Percentiles rank a stretch among this genome's conserved stretches.
These are phyloP conservation scores for Keithomyces neogunnii DNA, from an alignment of 2,329 filamentous ascomycete species.

Conservation along the genomic window DNA sequence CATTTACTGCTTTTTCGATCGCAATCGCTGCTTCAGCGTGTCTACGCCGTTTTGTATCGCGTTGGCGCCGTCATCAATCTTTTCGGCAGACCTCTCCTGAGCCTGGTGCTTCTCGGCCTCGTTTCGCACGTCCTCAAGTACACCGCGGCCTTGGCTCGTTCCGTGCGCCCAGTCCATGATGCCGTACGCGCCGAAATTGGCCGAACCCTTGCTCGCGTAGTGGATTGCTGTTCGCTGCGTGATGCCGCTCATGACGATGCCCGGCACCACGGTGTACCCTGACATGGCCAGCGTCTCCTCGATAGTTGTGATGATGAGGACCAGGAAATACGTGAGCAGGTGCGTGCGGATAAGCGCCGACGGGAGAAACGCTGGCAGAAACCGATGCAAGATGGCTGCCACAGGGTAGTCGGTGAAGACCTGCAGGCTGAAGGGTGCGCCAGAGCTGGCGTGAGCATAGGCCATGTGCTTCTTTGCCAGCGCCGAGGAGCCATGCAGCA, in stretches of 20 bases:
- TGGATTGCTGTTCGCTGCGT: conserved; percentile 29
- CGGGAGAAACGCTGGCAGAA: conserved; percentile 58
- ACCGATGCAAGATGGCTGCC: conserved; percentile 52
- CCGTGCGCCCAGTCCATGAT: conserved; percentile 54
- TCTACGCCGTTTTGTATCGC: conserved; percentile 19
- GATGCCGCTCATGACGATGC: conserved; percentile 44
- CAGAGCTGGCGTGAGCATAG: conserved; percentile 43
- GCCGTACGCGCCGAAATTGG: conserved; percentile 56
- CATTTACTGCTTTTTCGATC: conserved; percentile 13
- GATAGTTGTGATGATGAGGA: conserved; percentile 52
- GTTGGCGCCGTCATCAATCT: conserved; percentile 24
- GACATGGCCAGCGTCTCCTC: conserved; percentile 61
- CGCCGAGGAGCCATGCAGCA: conserved; percentile 48
- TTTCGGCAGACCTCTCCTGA: conserved; percentile 30
- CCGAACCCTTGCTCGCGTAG: conserved; percentile 42
- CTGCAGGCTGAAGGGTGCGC: conserved; percentile 52
- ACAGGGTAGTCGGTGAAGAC: conserved; percentile 62
- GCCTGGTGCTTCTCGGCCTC: conserved; percentile 50
- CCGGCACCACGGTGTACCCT: conserved; percentile 54
- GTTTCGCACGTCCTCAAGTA: conserved; percentile 44
- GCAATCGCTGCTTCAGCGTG: conserved; percentile 18
- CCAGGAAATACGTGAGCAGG: conserved; percentile 62
- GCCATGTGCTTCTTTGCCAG: conserved; percentile 33
- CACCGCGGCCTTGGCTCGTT: conserved; percentile 42
- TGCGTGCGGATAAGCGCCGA: conserved; percentile 59